A percentile compares a stretch with the other conserved stretches of the same genome.
phyloP scores from a whole-genome alignment of 139 green algal genomes.

The Chlamydomonas sphaeroides region DNA sequence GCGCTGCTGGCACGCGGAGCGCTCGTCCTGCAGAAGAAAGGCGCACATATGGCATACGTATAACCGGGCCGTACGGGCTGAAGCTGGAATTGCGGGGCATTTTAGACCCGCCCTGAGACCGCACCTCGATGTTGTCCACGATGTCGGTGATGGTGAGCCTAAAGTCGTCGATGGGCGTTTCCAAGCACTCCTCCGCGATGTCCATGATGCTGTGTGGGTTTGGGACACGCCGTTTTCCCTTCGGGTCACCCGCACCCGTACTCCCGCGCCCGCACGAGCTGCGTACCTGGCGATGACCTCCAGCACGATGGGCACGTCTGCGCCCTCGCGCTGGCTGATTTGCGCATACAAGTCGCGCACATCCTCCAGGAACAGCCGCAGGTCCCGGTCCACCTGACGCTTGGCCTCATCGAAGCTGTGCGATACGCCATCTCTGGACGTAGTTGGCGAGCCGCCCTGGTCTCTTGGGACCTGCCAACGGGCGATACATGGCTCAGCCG shows the following conservation, averaged over 20 bases:
- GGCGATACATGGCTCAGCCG: neutral
- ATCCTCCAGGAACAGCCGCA: constrained; percentile 36
- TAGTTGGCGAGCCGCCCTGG: constrained; percentile 22
- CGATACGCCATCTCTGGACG: neutral
- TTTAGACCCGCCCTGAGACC: neutral
- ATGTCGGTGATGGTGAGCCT: constrained; percentile 67
- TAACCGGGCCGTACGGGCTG: too few species aligned
- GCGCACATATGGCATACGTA: too few species aligned
- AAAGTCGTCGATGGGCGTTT: constrained; percentile 69
- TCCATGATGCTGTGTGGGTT: constrained; percentile 42
- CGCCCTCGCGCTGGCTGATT: constrained; percentile 36
- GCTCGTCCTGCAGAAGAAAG: constrained; percentile 27
- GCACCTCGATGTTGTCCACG: constrained; percentile 75
- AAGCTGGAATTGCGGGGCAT: too few species aligned
- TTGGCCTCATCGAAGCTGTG: constrained; percentile 42
- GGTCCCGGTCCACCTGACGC: constrained; percentile 38
- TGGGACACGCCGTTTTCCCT: too few species aligned
- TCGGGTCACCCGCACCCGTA: too few species aligned
- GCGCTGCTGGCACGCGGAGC: constrained; percentile 54
- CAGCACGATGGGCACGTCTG: constrained; percentile 44
- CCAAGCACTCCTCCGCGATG: constrained; percentile 68
- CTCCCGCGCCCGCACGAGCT: too few species aligned
- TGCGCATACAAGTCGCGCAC: constrained; percentile 30
- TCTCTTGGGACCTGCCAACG: too few species aligned
- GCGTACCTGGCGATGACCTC: constrained; percentile 36